Conservation (phyloP, 2,329 filamentous ascomycete species). For the Claviceps pusilla region DNA sequence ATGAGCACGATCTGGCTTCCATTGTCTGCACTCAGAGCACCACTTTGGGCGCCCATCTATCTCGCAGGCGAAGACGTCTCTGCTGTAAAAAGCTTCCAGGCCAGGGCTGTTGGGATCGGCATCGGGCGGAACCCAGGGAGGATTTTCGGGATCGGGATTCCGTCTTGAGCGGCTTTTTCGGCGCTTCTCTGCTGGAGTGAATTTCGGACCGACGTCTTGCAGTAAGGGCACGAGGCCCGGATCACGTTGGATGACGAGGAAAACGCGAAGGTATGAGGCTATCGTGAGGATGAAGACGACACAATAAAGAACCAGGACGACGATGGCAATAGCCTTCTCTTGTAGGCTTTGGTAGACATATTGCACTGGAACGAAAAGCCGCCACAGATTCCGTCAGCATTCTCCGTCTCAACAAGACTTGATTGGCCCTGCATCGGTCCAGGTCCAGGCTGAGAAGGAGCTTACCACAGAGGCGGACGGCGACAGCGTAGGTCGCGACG, state of each 20-base stretch:
- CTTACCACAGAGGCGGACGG: constrained; percentile 20
- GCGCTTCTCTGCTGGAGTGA: not conserved
- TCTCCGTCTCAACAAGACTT: not conserved
- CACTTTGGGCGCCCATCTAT: constrained; percentile 70
- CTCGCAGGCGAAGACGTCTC: constrained; percentile 73
- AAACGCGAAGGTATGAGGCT: constrained; percentile 54
- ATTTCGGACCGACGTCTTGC: constrained; percentile 19
- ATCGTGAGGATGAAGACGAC: constrained; percentile 54
- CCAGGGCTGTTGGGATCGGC: constrained; percentile 45
- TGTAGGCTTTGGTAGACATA: constrained; percentile 45
- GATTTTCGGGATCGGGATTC: constrained; percentile 14
- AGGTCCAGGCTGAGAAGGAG: not conserved
- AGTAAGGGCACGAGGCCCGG: constrained; percentile 57
- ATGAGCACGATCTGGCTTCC: constrained; percentile 77
- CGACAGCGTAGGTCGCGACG: constrained; percentile 58
- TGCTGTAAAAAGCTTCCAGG: constrained; percentile 63
- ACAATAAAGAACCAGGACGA: constrained; percentile 59
- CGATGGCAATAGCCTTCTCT: constrained; percentile 44
- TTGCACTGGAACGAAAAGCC: constrained; percentile 33
- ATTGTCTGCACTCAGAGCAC: constrained; percentile 71
- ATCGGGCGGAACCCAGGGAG: constrained; percentile 25
- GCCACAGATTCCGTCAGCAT: not conserved
- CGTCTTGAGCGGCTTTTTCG: constrained; percentile 3
- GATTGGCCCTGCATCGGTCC: not conserved
- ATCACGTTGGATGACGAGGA: constrained; percentile 51